Conservation (phyloP, 768 basidiomycete species). For the Sporobolomyces phaffii region DNA sequence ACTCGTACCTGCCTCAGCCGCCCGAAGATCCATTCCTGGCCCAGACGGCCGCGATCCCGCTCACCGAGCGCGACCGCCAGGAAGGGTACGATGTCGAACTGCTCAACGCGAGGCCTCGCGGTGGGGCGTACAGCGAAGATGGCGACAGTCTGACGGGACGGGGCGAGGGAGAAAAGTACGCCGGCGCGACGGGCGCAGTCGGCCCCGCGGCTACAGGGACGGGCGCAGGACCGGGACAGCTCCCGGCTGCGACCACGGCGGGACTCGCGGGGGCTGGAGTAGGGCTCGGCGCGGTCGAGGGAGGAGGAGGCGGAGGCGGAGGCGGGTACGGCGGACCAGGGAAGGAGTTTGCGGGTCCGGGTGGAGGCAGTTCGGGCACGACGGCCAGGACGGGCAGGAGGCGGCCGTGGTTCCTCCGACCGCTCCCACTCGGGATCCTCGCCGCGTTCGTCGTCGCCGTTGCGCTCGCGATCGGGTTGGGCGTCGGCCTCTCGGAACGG, state of each 20-base stretch:
- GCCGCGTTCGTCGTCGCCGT: conserved; percentile 16
- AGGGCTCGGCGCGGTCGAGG: neutral
- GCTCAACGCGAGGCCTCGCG: conserved; percentile 25
- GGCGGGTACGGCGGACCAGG: neutral
- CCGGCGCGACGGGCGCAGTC: neutral
- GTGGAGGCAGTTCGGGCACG: conserved; percentile 10
- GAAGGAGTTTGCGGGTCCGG: neutral
- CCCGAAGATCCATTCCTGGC: conserved; percentile 34
- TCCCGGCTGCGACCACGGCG: neutral
- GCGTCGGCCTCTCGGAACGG: conserved; percentile 23
- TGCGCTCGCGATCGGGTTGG: conserved; percentile 35
- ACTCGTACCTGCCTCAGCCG: conserved; percentile 1
- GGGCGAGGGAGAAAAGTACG: conserved; percentile 8
- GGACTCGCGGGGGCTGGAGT: neutral
- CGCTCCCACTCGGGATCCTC: conserved; percentile 18
- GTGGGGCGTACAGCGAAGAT: conserved; percentile 1
- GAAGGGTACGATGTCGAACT: conserved; percentile 39
- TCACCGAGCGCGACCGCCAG: conserved; percentile 34
- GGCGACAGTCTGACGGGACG: conserved; percentile 4
- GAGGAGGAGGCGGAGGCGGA: neutral
- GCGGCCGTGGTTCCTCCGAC: conserved; percentile 29
- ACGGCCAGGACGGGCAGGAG: conserved; percentile 14
- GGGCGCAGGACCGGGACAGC: neutral
- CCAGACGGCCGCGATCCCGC: conserved; percentile 13
- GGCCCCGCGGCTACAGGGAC: neutral